Base-by-base conservation (phyloP, 768 basidiomycete genomes). In the Clathrus columnatus region DNA sequence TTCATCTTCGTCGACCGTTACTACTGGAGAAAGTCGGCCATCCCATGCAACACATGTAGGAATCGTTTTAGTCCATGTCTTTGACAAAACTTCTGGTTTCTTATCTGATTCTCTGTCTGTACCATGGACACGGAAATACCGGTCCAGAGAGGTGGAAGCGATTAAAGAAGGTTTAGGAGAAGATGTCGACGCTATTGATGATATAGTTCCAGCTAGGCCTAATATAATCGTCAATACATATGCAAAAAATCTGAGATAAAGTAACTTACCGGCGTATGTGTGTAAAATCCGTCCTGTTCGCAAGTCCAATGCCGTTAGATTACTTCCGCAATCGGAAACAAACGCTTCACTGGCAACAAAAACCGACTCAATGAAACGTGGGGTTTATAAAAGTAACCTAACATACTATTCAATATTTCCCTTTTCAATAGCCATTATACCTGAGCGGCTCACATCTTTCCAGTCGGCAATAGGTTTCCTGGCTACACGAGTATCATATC, bases 171-270 rank as follows among this genome's bases (percentile, higher is more conserved):
- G 55, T 1, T 80, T 74, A 8, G 41, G 36, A 14, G 48, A 50
- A 29, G 50, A 32, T 7, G 82, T 75, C 8, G 77, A 67, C 1
- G 87, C 79, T 27, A 88, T 67, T 2, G 86, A 84, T 10, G 74
- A 76, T 21, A 89, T 75, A 21, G 86, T 77, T 23, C 87, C 89
- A 1, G 88, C 76, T 54, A 91, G 66, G 43, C 86, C 88, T 87
- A 55, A 18, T 32, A 32, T 11, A 23, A 23, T 2, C 16, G 16
- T 47, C 30, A 24, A 43, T 41, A 17, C n/a, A 8, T 16, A 21
- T 29, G 14, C 28, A 30, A 7, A 32, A 28, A n/a, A 27, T 16
- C 7, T 17, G 5, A 29, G 6, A 43, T 11, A 27, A 54, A 41
- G 4, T 29, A 16, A 58, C 61, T 50, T 53, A 82, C 86, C 83